Conservation (phyloP, 2,329 filamentous ascomycete species). For the Fusarium sp. region DNA sequence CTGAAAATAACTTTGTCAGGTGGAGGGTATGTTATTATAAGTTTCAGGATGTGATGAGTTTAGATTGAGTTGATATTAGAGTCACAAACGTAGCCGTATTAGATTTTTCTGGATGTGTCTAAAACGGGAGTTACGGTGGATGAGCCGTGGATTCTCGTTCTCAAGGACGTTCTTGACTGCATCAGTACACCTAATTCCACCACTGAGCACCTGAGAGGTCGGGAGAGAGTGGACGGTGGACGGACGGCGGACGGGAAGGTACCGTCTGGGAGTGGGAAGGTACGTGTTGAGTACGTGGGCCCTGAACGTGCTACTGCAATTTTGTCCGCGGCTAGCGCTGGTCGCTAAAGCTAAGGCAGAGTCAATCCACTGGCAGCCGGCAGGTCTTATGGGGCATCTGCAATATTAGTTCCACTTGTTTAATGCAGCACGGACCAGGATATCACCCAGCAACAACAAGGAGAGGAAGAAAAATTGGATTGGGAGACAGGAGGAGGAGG, state of each 20-base stretch:
- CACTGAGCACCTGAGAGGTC: background rate
- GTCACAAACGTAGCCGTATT: background rate
- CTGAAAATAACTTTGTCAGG: background rate
- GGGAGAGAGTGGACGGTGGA: background rate
- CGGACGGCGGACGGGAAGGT: constrained; percentile 5
- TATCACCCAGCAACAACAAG: constrained; percentile 48
- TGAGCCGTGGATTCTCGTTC: background rate
- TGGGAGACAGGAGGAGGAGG: constrained; percentile 6
- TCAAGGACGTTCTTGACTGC: background rate
- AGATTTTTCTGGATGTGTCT: background rate
- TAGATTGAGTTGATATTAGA: background rate
- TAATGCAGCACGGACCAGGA: constrained; percentile 50
- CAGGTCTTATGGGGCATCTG: constrained; percentile 44
- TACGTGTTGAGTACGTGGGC: constrained; percentile 42
- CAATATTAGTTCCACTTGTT: constrained; percentile 53
- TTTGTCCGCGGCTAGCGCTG: constrained; percentile 44
- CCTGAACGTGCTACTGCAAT: constrained; percentile 38
- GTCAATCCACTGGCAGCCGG: constrained; percentile 41
- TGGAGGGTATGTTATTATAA: background rate
- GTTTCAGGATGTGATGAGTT: constrained; percentile 1
- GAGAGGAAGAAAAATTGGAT: constrained; percentile 24
- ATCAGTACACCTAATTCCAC: background rate
- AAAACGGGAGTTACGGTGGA: constrained; percentile 13
- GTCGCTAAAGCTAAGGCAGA: constrained; percentile 24
- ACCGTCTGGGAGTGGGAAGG: constrained; percentile 31